Evolutionary conservation across 129 eudicot species (phyloP), one percentile per base, ranked within the genome.

Genomic region (Arctium minus): DNA sequence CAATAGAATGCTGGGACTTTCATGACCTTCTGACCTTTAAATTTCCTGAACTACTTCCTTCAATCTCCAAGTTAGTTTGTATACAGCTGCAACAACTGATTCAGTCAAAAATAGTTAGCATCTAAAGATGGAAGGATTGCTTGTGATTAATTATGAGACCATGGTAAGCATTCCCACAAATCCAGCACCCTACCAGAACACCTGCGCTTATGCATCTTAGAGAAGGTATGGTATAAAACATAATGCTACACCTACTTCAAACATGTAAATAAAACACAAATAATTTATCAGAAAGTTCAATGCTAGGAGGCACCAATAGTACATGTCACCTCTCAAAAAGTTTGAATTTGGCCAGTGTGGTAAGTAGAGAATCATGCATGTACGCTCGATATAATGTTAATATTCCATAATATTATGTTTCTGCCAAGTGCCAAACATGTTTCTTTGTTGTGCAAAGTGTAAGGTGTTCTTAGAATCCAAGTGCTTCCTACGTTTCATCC

Each of bases 1-100:
- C 84, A 77, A 73, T 77, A 33, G 65, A 77, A 46, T 56, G 31
- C 77, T 40, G 37, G 37, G 38, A 40, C 3, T 50, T 78, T 74
- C 91, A 86, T 88, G 81, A 62, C 80, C 81, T 79, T 79, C 72
- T 35, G 31, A 71, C 70, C 74, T 39, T 68, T 10, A 50, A 69
- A 38, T 60, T 73, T 62, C 15, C n/a, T 8, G 27, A 40, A 48
- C 53, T 15, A 10, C 38, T 67, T 27, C 12, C 42, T 72, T 38
- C 37, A 70, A 75, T 42, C 85, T 75, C 72, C 64, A 68, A 69
- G 12, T 77, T 62, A 48, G 31, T 68, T 67, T 73, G 77, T 67
- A 73, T 65, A 68, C 69, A 79, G 74, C 31, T 27, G 18, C 75
- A 56, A 81, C 29, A 22, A 33, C 79, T 70, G 64, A 73, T 40